Evolutionary conservation across 139 green algal species (phyloP).

Genomic region (Haematococcus lacustris): DNA sequence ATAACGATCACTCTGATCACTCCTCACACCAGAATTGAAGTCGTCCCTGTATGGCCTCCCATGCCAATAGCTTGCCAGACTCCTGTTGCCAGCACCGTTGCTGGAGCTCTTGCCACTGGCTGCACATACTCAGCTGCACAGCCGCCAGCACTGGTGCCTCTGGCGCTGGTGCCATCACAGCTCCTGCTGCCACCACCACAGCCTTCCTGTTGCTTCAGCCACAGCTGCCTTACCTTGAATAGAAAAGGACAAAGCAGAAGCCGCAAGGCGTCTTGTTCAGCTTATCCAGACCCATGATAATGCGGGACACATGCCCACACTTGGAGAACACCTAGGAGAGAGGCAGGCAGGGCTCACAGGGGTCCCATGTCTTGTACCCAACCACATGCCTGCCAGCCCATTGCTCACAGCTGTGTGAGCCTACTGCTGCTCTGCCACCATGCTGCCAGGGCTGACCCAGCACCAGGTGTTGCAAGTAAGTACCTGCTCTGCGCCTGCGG

Average conservation of each 20-base stretch:
- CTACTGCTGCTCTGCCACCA: too few relatives aligned
- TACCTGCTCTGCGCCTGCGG: slow-evolving; percentile 13
- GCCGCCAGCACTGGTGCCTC: not conserved
- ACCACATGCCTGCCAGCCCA: not conserved
- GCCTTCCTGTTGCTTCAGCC: too few relatives aligned
- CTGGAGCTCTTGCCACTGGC: too few relatives aligned
- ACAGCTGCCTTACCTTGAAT: slow-evolving; percentile 41
- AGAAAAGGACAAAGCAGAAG: slow-evolving; percentile 95
- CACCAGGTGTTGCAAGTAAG: too few relatives aligned
- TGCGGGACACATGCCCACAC: slow-evolving; percentile 71
- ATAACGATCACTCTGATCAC: too few relatives aligned
- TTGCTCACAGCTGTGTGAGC: not conserved
- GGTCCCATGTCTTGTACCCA: slow-evolving; percentile 18
- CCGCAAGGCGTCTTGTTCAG: slow-evolving; percentile 88
- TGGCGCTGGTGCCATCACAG: not conserved
- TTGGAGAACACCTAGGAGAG: slow-evolving; percentile 8
- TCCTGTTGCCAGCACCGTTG: too few relatives aligned
- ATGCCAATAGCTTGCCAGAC: too few relatives aligned
- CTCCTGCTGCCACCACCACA: not conserved
- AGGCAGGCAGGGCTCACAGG: not conserved
- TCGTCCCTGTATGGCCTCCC: too few relatives aligned
- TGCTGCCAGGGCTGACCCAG: too few relatives aligned
- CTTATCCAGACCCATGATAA: slow-evolving; percentile 96
- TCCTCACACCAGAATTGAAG: too few relatives aligned
- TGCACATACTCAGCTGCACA: not conserved